These are phyloP conservation scores for Sporothrix sp. DNA, from an alignment of 2,329 filamentous ascomycete species.

Conservation along the genomic window DNA sequence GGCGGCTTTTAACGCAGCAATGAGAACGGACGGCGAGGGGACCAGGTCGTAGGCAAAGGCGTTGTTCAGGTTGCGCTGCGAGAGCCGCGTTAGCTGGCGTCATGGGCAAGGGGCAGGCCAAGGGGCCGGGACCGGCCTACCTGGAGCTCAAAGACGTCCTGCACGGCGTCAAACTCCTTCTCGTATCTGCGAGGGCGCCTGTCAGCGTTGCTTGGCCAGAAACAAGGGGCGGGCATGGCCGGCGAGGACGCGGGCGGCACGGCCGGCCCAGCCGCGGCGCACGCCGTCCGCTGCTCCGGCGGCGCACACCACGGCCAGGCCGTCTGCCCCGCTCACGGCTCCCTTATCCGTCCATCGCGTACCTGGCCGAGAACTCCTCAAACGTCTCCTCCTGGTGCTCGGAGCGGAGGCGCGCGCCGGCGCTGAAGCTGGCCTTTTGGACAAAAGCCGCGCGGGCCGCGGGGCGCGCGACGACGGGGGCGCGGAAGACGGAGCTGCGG, in stretches of 20 bases:
- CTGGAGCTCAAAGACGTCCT: conserved; percentile 99
- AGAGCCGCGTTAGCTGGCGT: conserved; percentile 6
- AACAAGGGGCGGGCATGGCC: neutral
- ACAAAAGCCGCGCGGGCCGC: conserved; percentile 43
- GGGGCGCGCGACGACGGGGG: conserved; percentile 37
- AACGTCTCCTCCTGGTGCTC: conserved; percentile 91
- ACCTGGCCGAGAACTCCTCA: conserved; percentile 98
- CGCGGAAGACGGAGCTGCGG: conserved; percentile 57
- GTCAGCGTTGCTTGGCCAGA: conserved; percentile 29
- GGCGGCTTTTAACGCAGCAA: conserved; percentile 85
- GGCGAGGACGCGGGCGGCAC: no score
- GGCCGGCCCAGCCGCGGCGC: neutral
- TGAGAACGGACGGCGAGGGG: conserved; percentile 82
- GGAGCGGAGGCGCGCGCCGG: conserved; percentile 43
- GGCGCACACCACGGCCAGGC: neutral
- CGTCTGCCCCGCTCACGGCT: neutral
- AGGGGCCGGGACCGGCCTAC: conserved; percentile 41
- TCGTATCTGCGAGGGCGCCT: conserved; percentile 63
- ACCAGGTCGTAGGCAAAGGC: conserved; percentile 99
- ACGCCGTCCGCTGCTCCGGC: conserved; percentile 1
- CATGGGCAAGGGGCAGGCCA: neutral
- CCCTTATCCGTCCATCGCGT: conserved; percentile 31
- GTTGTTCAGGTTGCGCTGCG: conserved; percentile 90
- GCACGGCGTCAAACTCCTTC: conserved; percentile 95
- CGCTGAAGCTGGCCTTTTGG: conserved; percentile 52